Percentiles rank a stretch among this genome's conserved stretches.
Conservation (phyloP, 352 stramenopile species). For the Globisporangium spiculum region DNA sequence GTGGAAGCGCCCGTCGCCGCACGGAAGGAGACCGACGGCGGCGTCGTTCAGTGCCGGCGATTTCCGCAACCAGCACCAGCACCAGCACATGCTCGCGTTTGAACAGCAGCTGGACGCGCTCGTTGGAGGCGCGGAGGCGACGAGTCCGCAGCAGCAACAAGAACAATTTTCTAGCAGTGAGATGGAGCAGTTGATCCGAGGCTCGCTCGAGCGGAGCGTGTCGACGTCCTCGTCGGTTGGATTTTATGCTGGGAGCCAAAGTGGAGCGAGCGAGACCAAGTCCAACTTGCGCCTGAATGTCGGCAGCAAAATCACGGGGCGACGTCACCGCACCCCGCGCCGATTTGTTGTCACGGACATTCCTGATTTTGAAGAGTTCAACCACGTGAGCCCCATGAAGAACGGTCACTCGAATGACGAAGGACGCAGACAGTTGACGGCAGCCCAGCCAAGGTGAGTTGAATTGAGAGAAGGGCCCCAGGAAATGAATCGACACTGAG, state of each 20-base stretch:
- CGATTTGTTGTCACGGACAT: constrained; percentile 78
- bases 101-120: constrained; percentile 17
- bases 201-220: constrained; percentile 13
- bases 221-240: constrained; percentile 15
- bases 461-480: background rate
- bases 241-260: constrained; percentile 1
- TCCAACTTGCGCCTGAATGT: constrained; percentile 1
- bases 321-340: constrained; percentile 49
- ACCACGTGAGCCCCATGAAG: background rate
- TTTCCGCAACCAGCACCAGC: constrained; percentile 15
- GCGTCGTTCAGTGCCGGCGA: constrained; percentile 26
- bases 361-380: constrained; percentile 40
- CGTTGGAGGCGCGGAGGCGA: constrained; percentile 10
- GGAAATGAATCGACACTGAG: background rate
- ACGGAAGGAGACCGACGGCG: constrained; percentile 12
- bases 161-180: background rate
- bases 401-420: constrained; percentile 10
- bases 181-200: constrained; percentile 2
- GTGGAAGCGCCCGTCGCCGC: constrained; percentile 5
- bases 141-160: constrained; percentile 9
- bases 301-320: constrained; percentile 46
- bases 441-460: constrained; percentile 6
- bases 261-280: constrained; percentile 2
- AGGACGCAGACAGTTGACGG: background rate
- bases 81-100: constrained; percentile 17